Percentiles rank a stretch among this genome's conserved stretches.
phyloP scores from a whole-genome alignment of 108 stramenopile genomes.

The Skeletonema tropicum region DNA sequence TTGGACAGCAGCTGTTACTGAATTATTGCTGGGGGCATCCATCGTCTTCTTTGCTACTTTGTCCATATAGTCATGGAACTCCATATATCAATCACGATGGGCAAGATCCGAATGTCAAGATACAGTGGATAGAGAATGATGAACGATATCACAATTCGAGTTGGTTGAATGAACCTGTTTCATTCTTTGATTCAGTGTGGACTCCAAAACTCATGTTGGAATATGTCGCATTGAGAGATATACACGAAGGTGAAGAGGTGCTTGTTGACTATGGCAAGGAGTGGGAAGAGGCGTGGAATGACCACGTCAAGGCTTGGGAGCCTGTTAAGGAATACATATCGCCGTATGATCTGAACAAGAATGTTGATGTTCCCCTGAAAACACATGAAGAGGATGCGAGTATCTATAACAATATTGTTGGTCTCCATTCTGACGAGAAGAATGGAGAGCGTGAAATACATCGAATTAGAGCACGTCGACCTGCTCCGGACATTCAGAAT shows the following conservation, averaged over 20 bases:
- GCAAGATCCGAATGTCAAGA: constrained; percentile 52
- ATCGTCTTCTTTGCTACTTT: constrained; percentile 57
- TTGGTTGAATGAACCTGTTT: constrained; percentile 35
- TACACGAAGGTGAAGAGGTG: constrained; percentile 59
- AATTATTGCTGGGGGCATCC: constrained; percentile 82
- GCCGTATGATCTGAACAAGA: constrained; percentile 38
- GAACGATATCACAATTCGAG: constrained; percentile 30
- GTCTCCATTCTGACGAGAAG: not conserved
- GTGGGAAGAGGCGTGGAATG: constrained; percentile 76
- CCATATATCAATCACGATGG: constrained; percentile 70
- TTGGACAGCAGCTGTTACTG: constrained; percentile 57
- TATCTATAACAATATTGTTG: constrained; percentile 13
- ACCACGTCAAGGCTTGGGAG: constrained; percentile 56
- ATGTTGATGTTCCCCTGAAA: constrained; percentile 20
- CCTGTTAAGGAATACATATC: constrained; percentile 37
- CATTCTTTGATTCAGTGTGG: constrained; percentile 11
- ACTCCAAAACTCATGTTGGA: constrained; percentile 42
- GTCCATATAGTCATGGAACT: constrained; percentile 70
- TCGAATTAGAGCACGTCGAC: constrained; percentile 10
- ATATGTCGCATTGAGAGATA: constrained; percentile 61
- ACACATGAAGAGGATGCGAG: constrained; percentile 16
- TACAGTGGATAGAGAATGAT: constrained; percentile 38
- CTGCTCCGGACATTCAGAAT: constrained; percentile 8
- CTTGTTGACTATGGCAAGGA: constrained; percentile 75
- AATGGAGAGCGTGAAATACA: constrained; percentile 13